Base-by-base conservation (phyloP, 352 stramenopile genomes). In the Phytophthora foliorum region DNA sequence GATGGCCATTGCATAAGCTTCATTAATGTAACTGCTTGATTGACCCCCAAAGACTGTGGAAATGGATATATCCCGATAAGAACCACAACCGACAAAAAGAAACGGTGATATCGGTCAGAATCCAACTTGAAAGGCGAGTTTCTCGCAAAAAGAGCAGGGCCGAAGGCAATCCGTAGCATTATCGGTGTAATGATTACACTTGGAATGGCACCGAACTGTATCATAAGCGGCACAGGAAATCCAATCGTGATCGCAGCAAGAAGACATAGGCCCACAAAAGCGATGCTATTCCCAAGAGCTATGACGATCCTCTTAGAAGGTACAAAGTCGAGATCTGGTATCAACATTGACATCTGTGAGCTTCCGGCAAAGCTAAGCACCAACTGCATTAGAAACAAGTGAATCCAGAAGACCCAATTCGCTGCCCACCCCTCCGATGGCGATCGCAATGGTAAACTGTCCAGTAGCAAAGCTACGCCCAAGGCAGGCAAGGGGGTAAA, bases 221-320 rank as follows among this genome's bases (percentile, higher is more conserved):
- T 61, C 59, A 66, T 58, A 39, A 69, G 69, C 6, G 66, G 66
- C 22, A 74, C 52, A 24, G 66, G 65, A 22, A 74, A 74, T 0
- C 52, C 66, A 27, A 74, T 41, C 0, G 60, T 29, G 7, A 8
- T 29, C 19, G 27, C 46, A 44, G 58, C 63, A 4, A 71, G 21
- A 10, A 71, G 5, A n/a, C 58, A 71, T 5, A 57, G 52, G 2
- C 59, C 45, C 1, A 21, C 22, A 11, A 49, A 31, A 38, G 45
- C 9, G 13, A 46, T 16, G n/a, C 52, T 51, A 42, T 61, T 52
- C 16, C 60, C 66, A 14, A 67, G 29, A 31, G 60, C 36, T 4
- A 52, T 41, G 22, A 48, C 14, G 5, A 54, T 1, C 36, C 50
- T 69, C 25, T 65, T 74, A 14, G 8, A 32, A 19, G 34, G 19